Base-by-base conservation (phyloP, 2,329 filamentous ascomycete species). In the Colletotrichum australisinense region DNA sequence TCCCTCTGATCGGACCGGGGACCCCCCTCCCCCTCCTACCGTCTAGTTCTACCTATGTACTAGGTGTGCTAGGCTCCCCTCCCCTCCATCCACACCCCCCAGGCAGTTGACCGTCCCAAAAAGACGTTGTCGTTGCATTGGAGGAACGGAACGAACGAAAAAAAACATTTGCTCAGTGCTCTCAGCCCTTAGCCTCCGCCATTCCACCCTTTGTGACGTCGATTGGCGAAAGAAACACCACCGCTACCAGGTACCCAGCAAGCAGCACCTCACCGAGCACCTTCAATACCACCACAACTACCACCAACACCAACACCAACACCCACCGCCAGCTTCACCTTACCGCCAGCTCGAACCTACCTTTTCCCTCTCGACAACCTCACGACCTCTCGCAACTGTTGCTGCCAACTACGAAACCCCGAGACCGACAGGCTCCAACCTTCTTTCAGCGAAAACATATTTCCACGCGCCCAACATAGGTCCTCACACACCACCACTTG, bases 121-220 rank as follows among this genome's bases (percentile, higher is more conserved):
- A 8, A 22, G 53, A 35, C 65, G 28, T 38, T 38, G 28, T 4
- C 24, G 30, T 64, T 35, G 66, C 65, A 64, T 64, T 59, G 53
- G 19, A 49, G 19, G 26, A 26, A 46, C 5, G 24, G 60, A n/a
- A 52, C 26, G 14, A 26, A 35, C 5, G 52, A 56, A 56, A 56
- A 56, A 55, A 56, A 56, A 56, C 28, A 30, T 56, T 30, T 67
- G 46, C 63, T 58, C 69, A 63, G 57, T 67, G 69, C 57, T 22
- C 63, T 42, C 19, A 62, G 56, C 64, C 68, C 58, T 69, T 58
- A 26, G 35, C 65, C 22, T 35, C 60, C 38, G 55, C 55, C 68
- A 32, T 28, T 35, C 46, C 63, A 55, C 16, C 59, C 55, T 69
- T 35, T 60, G 70, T 73, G 70, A 73, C 70, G 70, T 73, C 70